Evolutionary conservation across 2,329 filamentous ascomycete species (phyloP), one percentile per base, ranked within the genome.

Genomic region (Colletotrichum sp.): DNA sequence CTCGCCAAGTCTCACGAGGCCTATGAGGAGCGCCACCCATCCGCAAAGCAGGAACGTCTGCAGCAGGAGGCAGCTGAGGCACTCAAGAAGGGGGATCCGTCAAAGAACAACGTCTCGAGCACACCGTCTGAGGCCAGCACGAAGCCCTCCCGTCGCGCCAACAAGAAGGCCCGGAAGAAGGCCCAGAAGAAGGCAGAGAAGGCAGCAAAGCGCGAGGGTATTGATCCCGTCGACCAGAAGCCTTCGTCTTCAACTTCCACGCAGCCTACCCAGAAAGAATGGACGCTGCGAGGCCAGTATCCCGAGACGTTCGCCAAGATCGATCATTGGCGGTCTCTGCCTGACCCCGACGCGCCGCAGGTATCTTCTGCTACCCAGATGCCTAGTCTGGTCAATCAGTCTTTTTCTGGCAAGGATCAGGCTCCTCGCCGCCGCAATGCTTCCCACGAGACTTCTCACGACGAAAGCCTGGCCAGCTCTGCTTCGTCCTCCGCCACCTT

Each of bases 141-240:
- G 56, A 71, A 66, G 16, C 25, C 73, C 16, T 71, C 62, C 5
- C 73, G 73, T 13, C 66, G 73, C 62, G 56, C 73, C 16, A 62
- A 75, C 8, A 66, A 72, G 56, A 72, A 75, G 22, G 71, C 60
- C 4, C 58, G 66, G n/a, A 64, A 71, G 52, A 74, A 74, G 55
- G 73, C 62, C 5, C 61, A 75, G 39, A 75, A 72, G 39, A 66
- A 75, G 55, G 73, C 69, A 28, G 55, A 75, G 27, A 75, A 72
- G 62, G 62, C 62, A 15, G 18, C 61, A 39, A 62, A 67, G 13
- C 62, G 62, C 18, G 69, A 72, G 32, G 25, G 25, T 16, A 25
- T 58, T 15, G 22, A 43, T 55, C 18, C 65, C 25, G 22, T 30
- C 30, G 28, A 28, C 25, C 25, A 10, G 30, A 34, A 18, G 15